phyloP scores from a whole-genome alignment of 139 green algal species.

The Tetraselmis chui region DNA sequence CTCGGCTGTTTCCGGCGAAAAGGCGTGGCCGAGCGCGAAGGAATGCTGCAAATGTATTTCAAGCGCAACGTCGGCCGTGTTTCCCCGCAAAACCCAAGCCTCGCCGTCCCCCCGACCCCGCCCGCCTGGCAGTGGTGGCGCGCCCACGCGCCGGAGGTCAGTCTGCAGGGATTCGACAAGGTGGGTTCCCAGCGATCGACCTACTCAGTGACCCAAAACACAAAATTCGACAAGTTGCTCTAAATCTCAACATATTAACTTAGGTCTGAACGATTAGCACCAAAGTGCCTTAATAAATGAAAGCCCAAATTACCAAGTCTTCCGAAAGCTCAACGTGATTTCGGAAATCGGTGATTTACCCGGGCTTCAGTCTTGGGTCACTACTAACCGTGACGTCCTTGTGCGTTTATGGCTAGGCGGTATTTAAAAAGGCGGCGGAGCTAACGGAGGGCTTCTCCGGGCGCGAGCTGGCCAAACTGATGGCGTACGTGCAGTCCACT shows the following conservation, averaged over 20 bases:
- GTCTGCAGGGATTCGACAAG: background rate
- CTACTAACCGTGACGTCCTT: background rate
- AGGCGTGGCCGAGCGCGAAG: constrained; percentile 3
- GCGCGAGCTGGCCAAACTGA: constrained; percentile 15
- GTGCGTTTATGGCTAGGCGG: background rate
- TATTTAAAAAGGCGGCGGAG: background rate
- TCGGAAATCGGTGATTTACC: too few relatives aligned
- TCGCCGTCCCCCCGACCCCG: too few relatives aligned
- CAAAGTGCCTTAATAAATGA: too few relatives aligned
- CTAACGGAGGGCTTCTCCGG: constrained; percentile 18
- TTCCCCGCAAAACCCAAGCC: background rate
- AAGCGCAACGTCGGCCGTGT: constrained; percentile 1
- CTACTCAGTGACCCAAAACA: too few relatives aligned
- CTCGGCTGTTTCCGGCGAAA: too few relatives aligned
- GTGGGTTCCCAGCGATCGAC: too few relatives aligned
- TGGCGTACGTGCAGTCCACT: constrained; percentile 9
- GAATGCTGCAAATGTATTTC: constrained; percentile 15
- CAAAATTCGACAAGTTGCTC: too few relatives aligned
- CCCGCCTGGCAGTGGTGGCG: background rate
- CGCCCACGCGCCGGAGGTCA: background rate
- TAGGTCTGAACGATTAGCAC: too few relatives aligned
- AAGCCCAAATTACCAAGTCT: too few relatives aligned
- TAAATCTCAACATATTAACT: too few relatives aligned
- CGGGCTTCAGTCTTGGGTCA: too few relatives aligned
- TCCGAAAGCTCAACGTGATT: too few relatives aligned